These are phyloP conservation scores for Neonectria sp. DNA, from an alignment of 2,329 filamentous ascomycete genomes.

Conservation along the genomic window DNA sequence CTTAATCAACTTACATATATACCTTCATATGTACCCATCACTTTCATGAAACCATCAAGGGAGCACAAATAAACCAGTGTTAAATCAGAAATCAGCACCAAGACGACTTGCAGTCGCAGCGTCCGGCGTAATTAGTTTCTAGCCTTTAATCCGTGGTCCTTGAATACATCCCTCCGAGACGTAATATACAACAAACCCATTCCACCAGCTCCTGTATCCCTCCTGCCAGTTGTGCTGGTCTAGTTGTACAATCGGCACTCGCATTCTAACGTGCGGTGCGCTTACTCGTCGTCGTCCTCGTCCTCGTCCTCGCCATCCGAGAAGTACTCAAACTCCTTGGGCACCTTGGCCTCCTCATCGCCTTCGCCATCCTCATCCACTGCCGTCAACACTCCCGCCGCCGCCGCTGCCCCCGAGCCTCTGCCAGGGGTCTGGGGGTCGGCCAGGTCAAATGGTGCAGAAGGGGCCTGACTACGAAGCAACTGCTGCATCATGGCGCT, in stretches of 20 bases:
- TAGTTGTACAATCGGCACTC: constrained; percentile 45
- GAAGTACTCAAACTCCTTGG: constrained; percentile 84
- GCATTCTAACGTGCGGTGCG: constrained; percentile 5
- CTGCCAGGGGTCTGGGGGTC: constrained; percentile 50
- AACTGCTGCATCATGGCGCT: constrained; percentile 60
- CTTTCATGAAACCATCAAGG: background rate
- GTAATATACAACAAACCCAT: constrained; percentile 39
- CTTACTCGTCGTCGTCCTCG: constrained; percentile 48
- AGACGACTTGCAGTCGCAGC: background rate
- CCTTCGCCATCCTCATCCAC: constrained; percentile 88
- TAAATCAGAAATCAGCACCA: constrained; percentile 20
- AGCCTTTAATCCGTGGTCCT: constrained; percentile 32
- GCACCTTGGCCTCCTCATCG: constrained; percentile 79
- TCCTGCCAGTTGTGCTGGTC: constrained; percentile 28
- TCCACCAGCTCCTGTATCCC: constrained; percentile 34
- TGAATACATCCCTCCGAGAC: constrained; percentile 37
- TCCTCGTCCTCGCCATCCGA: constrained; percentile 75
- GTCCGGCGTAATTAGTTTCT: constrained; percentile 34
- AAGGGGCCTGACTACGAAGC: constrained; percentile 57
- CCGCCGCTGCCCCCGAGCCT: constrained; percentile 74
- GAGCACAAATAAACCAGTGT: background rate
- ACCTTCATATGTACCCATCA: background rate
- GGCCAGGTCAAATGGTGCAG: constrained; percentile 48
- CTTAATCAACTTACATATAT: background rate
- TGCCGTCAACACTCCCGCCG: constrained; percentile 85